Evolutionary conservation across 805 yeast species (phyloP), one percentile per base, ranked within the genome.

Genomic region (Candida awuae): DNA sequence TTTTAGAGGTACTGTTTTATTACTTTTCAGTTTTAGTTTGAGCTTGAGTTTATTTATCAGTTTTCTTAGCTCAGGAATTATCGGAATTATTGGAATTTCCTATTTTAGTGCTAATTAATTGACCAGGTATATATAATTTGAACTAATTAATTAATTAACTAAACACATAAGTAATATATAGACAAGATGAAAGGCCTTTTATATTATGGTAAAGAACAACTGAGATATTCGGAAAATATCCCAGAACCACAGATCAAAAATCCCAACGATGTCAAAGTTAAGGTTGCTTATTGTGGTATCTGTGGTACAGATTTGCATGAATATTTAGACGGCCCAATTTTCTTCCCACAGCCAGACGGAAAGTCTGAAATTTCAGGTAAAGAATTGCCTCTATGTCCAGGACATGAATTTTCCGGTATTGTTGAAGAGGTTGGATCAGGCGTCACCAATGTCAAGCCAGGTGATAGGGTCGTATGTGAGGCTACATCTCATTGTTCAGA

Each of bases 221-320:
- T 72, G 22, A 63, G 68, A 38, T 72, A 56, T 49, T 60, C 70
- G 1, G 59, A 55, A 23, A 48, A 44, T n/a, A 49, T 56, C 12
- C 40, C 41, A 17, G 55, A 49, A 31, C 60, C 61, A 5, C 37
- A 46, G 19, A 49, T 56, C 29, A 40, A 39, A 19, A 49, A 52
- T 22, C 39, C 45, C 0, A 55, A 52, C 37, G 63, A 59, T 39
- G 57, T 62, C 20, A 53, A 56, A 27, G 41, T 62, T 25, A 50
- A 60, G 37, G 49, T 61, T 23, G 60, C 56, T 4, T 73, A 63
- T 52, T 74, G 81, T 50, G 84, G 84, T 6, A 75, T 77, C 31
- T 77, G 84, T 50, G 83, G 83, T 20, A 66, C 78, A 1, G 82
- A 76, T 52, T 56, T 76, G 29, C 79, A 75, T 47, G 77, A 79